Conservation (phyloP, 164 flowering plant genomes). For the Pachysandra terminalis region DNA sequence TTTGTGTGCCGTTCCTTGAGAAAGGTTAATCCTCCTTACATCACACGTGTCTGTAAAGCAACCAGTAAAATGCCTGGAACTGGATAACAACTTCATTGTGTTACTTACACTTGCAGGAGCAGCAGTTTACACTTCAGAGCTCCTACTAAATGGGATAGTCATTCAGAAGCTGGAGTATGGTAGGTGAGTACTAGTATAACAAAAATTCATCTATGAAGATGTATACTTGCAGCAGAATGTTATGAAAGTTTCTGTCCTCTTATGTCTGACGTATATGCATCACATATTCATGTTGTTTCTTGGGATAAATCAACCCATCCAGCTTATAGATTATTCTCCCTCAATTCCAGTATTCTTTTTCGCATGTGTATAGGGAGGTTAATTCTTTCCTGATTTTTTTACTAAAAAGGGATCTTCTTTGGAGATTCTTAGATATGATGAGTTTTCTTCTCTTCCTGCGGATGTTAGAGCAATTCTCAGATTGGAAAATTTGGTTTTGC, state of each 20-base stretch:
- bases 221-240: neutral
- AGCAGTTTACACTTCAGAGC: constrained; percentile 73
- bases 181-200: constrained; percentile 44
- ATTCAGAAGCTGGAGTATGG: constrained; percentile 80
- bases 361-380: too few relatives aligned
- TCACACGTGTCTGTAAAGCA: neutral
- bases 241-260: neutral
- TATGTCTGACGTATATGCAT: neutral
- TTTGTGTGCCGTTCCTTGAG: constrained; percentile 72
- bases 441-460: too few relatives aligned
- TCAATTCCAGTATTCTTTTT: too few relatives aligned
- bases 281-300: neutral
- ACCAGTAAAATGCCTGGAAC: neutral
- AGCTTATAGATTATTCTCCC: too few relatives aligned
- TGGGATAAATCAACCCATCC: neutral
- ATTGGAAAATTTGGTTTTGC: too few relatives aligned
- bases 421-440: too few relatives aligned
- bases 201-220: neutral
- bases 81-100: neutral
- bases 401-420: too few relatives aligned
- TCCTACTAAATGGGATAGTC: constrained; percentile 84
- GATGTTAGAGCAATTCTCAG: too few relatives aligned
- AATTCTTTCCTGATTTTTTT: too few relatives aligned
- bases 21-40: too few relatives aligned
- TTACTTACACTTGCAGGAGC: constrained; percentile 63